These are phyloP conservation scores for Epichloe baconii DNA, from an alignment of 2,329 filamentous ascomycete genomes.

Conservation along the genomic window DNA sequence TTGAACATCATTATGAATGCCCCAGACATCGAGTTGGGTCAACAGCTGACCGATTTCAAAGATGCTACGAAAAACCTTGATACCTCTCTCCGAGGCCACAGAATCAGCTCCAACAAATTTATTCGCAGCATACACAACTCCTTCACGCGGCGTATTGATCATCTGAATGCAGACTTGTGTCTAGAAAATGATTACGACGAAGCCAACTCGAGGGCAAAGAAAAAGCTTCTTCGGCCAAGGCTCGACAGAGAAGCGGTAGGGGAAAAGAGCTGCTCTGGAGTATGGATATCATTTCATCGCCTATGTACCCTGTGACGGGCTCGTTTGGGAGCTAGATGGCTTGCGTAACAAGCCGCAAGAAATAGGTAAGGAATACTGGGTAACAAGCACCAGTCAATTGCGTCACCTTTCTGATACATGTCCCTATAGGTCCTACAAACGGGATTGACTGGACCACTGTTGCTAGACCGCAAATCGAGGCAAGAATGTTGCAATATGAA, in stretches of 20 bases:
- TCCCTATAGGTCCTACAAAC: conserved; percentile 10
- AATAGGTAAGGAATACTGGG: conserved; percentile 15
- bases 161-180: conserved; percentile 56
- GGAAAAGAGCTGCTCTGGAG: conserved; percentile 35
- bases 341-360: conserved; percentile 53
- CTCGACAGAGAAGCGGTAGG: conserved; percentile 15
- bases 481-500: conserved; percentile 54
- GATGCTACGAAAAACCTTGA: conserved; percentile 53
- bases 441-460: conserved; percentile 50
- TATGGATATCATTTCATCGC: conserved; percentile 78
- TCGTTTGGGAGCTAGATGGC: conserved; percentile 83
- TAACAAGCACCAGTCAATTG: background rate
- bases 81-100: conserved; percentile 62
- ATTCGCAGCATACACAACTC: conserved; percentile 80
- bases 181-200: conserved; percentile 42
- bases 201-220: conserved; percentile 22
- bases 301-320: conserved; percentile 62
- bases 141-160: conserved; percentile 67
- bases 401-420: background rate
- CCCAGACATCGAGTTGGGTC: conserved; percentile 50
- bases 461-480: conserved; percentile 50
- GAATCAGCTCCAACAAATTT: conserved; percentile 60
- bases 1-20: conserved; percentile 91
- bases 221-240: conserved; percentile 22
- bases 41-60: conserved; percentile 61